These are phyloP conservation scores for Pestalotiopsis sp. DNA, from an alignment of 2,329 filamentous ascomycete species.

Conservation along the genomic window DNA sequence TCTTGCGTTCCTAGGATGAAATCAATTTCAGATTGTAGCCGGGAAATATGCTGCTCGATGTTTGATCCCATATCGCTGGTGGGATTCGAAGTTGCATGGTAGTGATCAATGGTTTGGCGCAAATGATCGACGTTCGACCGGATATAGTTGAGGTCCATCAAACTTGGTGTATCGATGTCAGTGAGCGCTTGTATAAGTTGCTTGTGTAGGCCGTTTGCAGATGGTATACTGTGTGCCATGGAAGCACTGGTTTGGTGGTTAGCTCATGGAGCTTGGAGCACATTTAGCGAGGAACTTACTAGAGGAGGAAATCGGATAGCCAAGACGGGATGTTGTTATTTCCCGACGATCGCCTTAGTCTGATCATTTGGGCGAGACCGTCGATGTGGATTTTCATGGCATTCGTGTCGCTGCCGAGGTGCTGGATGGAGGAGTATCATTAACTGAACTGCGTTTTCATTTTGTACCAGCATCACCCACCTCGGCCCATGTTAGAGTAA, in stretches of 20 bases:
- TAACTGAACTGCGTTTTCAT: background rate
- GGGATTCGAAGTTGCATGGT: background rate
- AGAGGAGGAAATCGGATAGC: background rate
- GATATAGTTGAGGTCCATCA: background rate
- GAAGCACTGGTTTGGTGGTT: background rate
- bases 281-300: background rate
- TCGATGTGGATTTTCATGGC: background rate
- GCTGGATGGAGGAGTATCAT: background rate
- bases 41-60: background rate
- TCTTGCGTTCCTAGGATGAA: background rate
- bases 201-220: background rate
- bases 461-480: background rate
- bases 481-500: background rate
- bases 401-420: background rate
- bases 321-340: background rate
- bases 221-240: background rate
- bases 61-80: background rate
- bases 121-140: background rate
- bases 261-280: background rate
- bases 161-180: background rate
- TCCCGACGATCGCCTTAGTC: background rate
- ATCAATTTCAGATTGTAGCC: background rate
- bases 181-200: background rate
- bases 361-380: background rate
- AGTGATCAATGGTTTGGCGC: background rate